These are phyloP conservation scores for Scytalidium sp. DNA, from an alignment of 2,329 filamentous ascomycete genomes.

Conservation along the genomic window DNA sequence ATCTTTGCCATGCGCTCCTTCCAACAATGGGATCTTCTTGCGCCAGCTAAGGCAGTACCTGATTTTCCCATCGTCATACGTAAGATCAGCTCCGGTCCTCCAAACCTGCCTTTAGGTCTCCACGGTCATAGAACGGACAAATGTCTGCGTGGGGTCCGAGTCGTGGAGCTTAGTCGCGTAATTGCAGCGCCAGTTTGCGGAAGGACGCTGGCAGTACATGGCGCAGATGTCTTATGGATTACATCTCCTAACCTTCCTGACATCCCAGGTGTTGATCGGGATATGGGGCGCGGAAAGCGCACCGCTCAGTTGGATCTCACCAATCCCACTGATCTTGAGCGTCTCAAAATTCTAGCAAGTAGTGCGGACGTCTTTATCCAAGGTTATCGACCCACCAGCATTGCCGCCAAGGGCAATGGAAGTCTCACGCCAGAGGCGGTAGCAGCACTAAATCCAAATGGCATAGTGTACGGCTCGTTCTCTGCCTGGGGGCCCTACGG, in stretches of 20 bases:
- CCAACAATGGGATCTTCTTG: constrained; percentile 46
- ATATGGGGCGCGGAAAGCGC: constrained; percentile 34
- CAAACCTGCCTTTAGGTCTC: constrained; percentile 3
- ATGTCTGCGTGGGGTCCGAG: constrained; percentile 37
- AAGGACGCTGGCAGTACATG: constrained; percentile 34
- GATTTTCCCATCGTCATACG: constrained; percentile 44
- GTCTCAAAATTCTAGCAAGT: constrained; percentile 28
- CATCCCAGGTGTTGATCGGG: constrained; percentile 32
- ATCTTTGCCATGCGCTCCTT: constrained; percentile 48
- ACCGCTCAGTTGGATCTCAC: constrained; percentile 33
- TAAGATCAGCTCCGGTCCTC: constrained; percentile 25
- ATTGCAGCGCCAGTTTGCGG: constrained; percentile 36
- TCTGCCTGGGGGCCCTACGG: constrained; percentile 50
- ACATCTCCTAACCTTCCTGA: constrained; percentile 32
- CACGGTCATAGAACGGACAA: constrained; percentile 13
- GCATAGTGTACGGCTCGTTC: constrained; percentile 47
- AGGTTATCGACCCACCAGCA: constrained; percentile 44
- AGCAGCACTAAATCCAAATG: constrained; percentile 32
- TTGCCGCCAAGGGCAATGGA: constrained; percentile 41
- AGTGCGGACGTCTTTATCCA: constrained; percentile 41
- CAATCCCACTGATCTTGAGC: constrained; percentile 16
- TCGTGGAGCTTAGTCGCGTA: constrained; percentile 34
- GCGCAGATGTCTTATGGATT: constrained; percentile 38
- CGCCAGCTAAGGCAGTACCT: constrained; percentile 41
- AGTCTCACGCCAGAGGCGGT: constrained; percentile 37